Conservation (phyloP, 768 basidiomycete genomes). For the Leucocoprinus leucothites region DNA sequence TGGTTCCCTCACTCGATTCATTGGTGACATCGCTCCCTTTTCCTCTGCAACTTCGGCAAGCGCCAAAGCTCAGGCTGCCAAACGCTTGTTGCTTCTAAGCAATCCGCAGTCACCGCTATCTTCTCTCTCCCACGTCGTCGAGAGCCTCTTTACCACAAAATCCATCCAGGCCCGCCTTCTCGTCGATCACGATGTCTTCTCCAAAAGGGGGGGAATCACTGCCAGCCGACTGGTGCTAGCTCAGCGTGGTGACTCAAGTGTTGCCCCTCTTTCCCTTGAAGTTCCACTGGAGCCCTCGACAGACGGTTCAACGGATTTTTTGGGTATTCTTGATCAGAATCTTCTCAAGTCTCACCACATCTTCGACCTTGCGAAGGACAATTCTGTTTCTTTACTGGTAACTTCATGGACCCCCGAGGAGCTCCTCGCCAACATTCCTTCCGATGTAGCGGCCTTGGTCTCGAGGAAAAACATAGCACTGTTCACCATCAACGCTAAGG, state of each 20-base stretch:
- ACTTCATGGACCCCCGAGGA: conserved; percentile 79
- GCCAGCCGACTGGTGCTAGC: conserved; percentile 69
- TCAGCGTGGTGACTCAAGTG: conserved; percentile 30
- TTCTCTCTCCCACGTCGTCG: conserved; percentile 51
- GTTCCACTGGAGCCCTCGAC: conserved; percentile 53
- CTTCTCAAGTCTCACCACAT: conserved; percentile 79
- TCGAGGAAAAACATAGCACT: conserved; percentile 51
- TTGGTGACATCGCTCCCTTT: conserved; percentile 27
- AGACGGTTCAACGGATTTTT: conserved; percentile 58
- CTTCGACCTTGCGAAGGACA: conserved; percentile 60
- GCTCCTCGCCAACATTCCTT: conserved; percentile 62
- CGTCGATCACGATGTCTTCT: conserved; percentile 72
- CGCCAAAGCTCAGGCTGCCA: conserved; percentile 34
- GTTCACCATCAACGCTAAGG: conserved; percentile 58
- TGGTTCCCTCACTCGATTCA: conserved; percentile 41
- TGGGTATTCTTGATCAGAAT: conserved; percentile 70
- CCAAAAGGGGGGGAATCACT: conserved; percentile 66
- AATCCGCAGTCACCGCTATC: conserved; percentile 54
- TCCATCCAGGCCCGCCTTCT: conserved; percentile 58
- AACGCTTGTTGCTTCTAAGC: conserved; percentile 66
- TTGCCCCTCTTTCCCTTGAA: conserved; percentile 50
- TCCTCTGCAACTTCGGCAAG: conserved; percentile 12
- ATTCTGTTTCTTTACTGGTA: conserved; percentile 69
- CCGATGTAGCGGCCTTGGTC: conserved; percentile 44
- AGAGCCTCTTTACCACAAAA: conserved; percentile 53